These are phyloP conservation scores for Talaromyces sp. DNA, from an alignment of 2,329 filamentous ascomycete species.

Conservation along the genomic window DNA sequence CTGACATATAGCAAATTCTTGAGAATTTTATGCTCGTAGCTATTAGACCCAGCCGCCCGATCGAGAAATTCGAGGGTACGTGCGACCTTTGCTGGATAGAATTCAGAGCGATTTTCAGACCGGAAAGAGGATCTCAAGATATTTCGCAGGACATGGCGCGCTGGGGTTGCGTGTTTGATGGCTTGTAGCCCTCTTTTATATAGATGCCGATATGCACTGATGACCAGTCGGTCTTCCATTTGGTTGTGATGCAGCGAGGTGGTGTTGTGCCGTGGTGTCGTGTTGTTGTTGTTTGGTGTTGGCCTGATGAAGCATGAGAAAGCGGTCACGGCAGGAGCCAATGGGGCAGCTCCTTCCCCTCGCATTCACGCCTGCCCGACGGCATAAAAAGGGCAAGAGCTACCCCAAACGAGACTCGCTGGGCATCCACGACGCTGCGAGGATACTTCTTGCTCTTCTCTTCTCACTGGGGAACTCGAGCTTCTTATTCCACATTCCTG, in stretches of 20 bases:
- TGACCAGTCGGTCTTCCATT: constrained; percentile 32
- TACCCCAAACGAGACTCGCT: constrained; percentile 6
- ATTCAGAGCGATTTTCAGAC: constrained; percentile 33
- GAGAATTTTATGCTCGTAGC: constrained; percentile 48
- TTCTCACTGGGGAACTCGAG: background rate
- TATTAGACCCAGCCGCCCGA: constrained; percentile 35
- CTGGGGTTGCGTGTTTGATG: constrained; percentile 56
- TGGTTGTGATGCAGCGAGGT: background rate
- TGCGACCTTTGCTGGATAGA: constrained; percentile 38
- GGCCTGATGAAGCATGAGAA: background rate
- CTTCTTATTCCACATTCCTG: background rate
- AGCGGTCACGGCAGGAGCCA: constrained; percentile 12
- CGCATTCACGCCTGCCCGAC: constrained; percentile 26
- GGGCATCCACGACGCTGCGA: constrained; percentile 18
- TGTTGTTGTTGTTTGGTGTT: background rate
- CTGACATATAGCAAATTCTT: constrained; percentile 44
- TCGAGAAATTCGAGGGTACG: constrained; percentile 49
- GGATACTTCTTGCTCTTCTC: constrained; percentile 4
- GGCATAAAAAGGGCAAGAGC: constrained; percentile 9
- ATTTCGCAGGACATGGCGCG: constrained; percentile 52
- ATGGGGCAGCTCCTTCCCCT: constrained; percentile 17
- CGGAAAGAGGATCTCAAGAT: constrained; percentile 44
- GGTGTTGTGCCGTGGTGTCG: background rate
- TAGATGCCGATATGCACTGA: constrained; percentile 57
- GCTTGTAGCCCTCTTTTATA: constrained; percentile 54